phyloP scores from a whole-genome alignment of 306 rosid species.

The Prunus padus region DNA sequence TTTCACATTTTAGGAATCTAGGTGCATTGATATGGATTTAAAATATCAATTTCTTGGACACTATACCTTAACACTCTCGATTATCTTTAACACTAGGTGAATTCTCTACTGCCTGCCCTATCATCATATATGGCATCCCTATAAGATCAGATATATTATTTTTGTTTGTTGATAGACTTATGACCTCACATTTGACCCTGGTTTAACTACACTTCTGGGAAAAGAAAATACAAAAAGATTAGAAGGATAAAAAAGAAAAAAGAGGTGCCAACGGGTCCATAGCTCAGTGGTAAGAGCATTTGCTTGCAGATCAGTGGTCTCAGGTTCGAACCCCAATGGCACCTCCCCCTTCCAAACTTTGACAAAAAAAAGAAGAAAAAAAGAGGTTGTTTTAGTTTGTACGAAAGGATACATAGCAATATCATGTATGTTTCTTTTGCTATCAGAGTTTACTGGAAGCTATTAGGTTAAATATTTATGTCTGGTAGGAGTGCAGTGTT shows the following conservation, averaged over 20 bases:
- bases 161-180: not conserved
- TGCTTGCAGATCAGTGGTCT: too few species aligned
- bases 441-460: not conserved
- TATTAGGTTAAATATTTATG: not conserved
- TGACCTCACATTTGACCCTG: not conserved
- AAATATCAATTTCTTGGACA: not conserved
- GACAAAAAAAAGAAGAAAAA: not conserved
- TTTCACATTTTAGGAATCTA: not conserved
- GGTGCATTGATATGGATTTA: not conserved
- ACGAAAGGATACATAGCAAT: not conserved
- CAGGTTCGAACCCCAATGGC: too few species aligned
- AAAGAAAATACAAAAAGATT: not conserved
- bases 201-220: not conserved
- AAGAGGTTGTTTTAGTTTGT: not conserved
- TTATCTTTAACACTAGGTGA: too few species aligned
- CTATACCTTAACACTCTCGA: too few species aligned
- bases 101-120: too few species aligned
- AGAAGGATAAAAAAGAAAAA: not conserved
- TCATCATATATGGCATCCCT: too few species aligned
- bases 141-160: too few species aligned
- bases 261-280: too few species aligned
- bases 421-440: not conserved
- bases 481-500: not conserved
- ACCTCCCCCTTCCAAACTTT: too few species aligned
- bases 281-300: too few species aligned